phyloP scores from a whole-genome alignment of 345 rosid genomes.

The Pugionium dolabratum region DNA sequence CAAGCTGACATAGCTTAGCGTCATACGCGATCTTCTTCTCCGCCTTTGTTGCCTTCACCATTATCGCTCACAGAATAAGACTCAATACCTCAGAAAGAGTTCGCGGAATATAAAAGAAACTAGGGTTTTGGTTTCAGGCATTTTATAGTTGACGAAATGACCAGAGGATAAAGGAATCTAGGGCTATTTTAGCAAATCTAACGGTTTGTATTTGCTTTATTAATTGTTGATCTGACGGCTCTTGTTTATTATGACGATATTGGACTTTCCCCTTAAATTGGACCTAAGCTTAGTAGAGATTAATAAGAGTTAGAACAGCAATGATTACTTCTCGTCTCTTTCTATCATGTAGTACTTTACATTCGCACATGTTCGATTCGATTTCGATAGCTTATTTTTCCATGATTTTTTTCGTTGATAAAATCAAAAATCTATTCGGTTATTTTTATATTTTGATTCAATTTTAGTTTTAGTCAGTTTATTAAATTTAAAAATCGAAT shows the following conservation, averaged over 20 bases:
- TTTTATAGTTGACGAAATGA: slow-evolving; percentile 20
- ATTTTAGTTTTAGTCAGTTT: too few species aligned
- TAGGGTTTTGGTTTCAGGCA: slow-evolving; percentile 32
- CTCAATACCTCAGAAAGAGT: slow-evolving; percentile 11
- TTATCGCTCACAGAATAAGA: slow-evolving; percentile 14
- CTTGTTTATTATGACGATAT: slow-evolving; percentile 1
- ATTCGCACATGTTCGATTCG: too few species aligned
- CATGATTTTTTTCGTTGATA: too few species aligned
- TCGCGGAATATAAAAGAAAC: slow-evolving; percentile 5
- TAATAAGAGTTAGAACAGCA: background rate
- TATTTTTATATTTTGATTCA: too few species aligned
- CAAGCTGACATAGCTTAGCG: slow-evolving; percentile 64
- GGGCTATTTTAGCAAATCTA: slow-evolving; percentile 32
- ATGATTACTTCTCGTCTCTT: too few species aligned
- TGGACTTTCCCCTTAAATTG: slow-evolving; percentile 1
- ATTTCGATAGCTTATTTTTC: too few species aligned
- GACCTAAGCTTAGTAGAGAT: background rate
- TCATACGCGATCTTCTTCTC: slow-evolving; percentile 81
- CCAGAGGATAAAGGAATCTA: slow-evolving; percentile 16
- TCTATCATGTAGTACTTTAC: too few species aligned
- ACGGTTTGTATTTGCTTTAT: slow-evolving; percentile 11
- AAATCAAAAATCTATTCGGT: too few species aligned
- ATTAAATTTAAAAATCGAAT: too few species aligned
- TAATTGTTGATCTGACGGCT: slow-evolving; percentile 27
- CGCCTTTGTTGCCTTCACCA: slow-evolving; percentile 57